Evolutionary conservation across 768 basidiomycete species (phyloP).

Genomic region (Clitopilus passeckerianus): DNA sequence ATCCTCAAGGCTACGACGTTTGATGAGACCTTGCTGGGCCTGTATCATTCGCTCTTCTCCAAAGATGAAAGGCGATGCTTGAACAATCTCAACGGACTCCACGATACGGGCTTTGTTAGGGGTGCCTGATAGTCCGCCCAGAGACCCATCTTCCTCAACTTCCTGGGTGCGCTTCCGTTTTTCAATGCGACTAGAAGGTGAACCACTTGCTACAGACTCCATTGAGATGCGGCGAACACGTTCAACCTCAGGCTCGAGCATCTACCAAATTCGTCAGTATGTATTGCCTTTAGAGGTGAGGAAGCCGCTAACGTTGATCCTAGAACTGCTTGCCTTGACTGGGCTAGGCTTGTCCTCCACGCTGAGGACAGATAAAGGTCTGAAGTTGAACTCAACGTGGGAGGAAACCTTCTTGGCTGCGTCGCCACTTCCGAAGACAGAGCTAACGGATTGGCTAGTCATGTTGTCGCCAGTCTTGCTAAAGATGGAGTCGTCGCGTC

Average conservation of each 20-base stretch:
- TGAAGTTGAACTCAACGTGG: conserved; percentile 34
- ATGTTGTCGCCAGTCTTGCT: conserved; percentile 51
- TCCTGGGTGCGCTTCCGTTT: conserved; percentile 47
- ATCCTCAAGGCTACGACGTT: conserved; percentile 65
- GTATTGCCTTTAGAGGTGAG: background rate
- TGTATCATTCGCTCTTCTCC: conserved; percentile 66
- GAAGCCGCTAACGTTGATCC: conserved; percentile 57
- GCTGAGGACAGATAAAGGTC: conserved; percentile 64
- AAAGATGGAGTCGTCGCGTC: conserved; percentile 26
- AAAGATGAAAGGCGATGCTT: conserved; percentile 58
- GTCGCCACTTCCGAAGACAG: conserved; percentile 49
- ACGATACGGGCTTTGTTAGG: conserved; percentile 45
- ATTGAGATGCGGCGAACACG: conserved; percentile 67
- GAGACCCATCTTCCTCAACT: background rate
- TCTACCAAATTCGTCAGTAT: conserved; percentile 32
- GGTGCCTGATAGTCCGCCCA: conserved; percentile 1
- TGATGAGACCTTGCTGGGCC: conserved; percentile 56
- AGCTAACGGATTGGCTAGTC: conserved; percentile 50
- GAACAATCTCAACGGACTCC: conserved; percentile 65
- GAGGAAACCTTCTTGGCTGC: background rate
- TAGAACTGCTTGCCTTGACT: conserved; percentile 69
- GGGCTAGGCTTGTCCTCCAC: conserved; percentile 43
- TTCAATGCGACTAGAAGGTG: conserved; percentile 63
- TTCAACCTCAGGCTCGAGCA: conserved; percentile 63
- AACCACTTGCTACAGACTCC: conserved; percentile 60